Conservation (phyloP, 805 yeast species). For the Candida sithepensis region DNA sequence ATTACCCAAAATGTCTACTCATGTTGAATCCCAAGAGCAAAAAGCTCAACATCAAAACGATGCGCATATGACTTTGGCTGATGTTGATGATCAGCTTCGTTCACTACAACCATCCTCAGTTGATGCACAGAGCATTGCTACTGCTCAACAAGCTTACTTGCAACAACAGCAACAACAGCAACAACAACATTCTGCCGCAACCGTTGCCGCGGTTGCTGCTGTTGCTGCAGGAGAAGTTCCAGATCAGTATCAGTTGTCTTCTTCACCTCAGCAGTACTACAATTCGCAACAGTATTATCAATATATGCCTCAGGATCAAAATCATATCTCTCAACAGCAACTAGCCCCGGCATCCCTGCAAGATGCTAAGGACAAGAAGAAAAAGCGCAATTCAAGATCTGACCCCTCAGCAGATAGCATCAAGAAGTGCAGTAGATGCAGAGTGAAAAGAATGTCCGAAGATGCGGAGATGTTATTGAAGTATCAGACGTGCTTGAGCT, state of each 20-base stretch:
- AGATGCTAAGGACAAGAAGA: constrained; percentile 1
- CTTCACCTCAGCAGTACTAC: constrained; percentile 14
- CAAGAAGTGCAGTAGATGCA: constrained; percentile 42
- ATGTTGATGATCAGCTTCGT: constrained; percentile 24
- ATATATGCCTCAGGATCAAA: constrained; percentile 7
- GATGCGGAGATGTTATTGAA: constrained; percentile 30
- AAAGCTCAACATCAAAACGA: constrained; percentile 4
- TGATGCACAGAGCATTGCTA: neutral
- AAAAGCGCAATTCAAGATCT: neutral
- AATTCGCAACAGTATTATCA: constrained; percentile 18
- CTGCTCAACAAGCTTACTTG: neutral
- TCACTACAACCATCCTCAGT: constrained; percentile 13
- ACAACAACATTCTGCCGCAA: constrained; percentile 1
- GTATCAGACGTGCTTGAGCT: constrained; percentile 40
- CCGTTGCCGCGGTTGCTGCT: constrained; percentile 7
- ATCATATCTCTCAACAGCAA: constrained; percentile 12
- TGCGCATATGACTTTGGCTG: constrained; percentile 18
- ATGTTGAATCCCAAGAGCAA: neutral
- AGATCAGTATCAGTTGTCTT: constrained; percentile 6
- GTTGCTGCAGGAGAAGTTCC: constrained; percentile 2
- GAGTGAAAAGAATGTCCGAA: constrained; percentile 37
- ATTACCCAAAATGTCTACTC: constrained; percentile 1
- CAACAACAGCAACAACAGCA: neutral
- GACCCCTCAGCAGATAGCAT: constrained; percentile 13
- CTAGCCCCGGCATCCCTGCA: constrained; percentile 5